These are phyloP conservation scores for Aquilaria agallochum DNA, from an alignment of 441 rosid species.

Conservation along the genomic window DNA sequence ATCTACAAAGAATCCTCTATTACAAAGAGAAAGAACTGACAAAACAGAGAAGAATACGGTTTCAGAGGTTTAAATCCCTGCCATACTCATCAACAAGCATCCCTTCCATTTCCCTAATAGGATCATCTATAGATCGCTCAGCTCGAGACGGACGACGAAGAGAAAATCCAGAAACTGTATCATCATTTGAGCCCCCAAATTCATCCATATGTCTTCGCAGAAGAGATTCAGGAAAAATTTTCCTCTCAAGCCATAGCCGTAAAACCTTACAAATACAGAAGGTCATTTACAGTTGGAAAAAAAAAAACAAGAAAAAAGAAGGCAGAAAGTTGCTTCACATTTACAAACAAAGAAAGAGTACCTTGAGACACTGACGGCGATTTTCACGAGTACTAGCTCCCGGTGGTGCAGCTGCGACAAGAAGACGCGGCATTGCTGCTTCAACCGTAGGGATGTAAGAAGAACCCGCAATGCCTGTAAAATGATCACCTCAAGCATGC, in stretches of 20 bases:
- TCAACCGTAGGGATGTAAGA: conserved; percentile 88
- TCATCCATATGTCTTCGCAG: conserved; percentile 78
- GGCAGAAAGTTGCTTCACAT: neutral
- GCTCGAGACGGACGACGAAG: conserved; percentile 82
- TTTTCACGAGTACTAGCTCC: conserved; percentile 88
- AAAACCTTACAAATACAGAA: conserved; percentile 51
- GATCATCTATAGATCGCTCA: conserved; percentile 94
- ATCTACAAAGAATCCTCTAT: neutral
- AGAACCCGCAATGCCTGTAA: conserved; percentile 86
- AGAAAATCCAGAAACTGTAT: conserved; percentile 54
- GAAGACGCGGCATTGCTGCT: conserved; percentile 91
- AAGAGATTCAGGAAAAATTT: conserved; percentile 76
- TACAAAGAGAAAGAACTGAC: neutral
- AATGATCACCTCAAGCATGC: conserved; percentile 10
- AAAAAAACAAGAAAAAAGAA: conserved; percentile 1
- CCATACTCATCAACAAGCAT: conserved; percentile 99
- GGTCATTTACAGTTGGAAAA: conserved; percentile 13
- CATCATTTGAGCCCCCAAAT: conserved; percentile 79
- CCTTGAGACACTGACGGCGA: conserved; percentile 98
- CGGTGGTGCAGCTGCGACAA: conserved; percentile 93
- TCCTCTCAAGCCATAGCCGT: conserved; percentile 90
- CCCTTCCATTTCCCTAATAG: conserved; percentile 98
- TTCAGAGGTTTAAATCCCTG: conserved; percentile 40
- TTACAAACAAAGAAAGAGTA: conserved; percentile 13
- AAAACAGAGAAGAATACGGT: neutral